These are phyloP conservation scores for Neoascochyta sp. DNA, from an alignment of 2,329 filamentous ascomycete species.

Conservation along the genomic window DNA sequence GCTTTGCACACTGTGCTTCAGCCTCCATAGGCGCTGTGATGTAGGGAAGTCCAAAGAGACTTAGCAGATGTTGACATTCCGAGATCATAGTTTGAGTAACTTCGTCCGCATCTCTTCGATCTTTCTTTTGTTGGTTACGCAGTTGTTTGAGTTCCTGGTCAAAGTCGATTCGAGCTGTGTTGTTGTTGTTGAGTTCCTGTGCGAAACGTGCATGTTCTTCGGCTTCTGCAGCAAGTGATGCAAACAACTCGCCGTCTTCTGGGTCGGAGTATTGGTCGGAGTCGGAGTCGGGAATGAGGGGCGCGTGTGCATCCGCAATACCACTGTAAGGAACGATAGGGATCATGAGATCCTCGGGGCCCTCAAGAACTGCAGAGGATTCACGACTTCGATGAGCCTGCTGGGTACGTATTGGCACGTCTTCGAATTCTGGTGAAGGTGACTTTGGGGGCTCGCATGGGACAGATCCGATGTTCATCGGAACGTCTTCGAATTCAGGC, in stretches of 20 bases:
- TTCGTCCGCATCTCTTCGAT: constrained; percentile 91
- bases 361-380: constrained; percentile 23
- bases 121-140: constrained; percentile 92
- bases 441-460: constrained; percentile 31
- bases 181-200: constrained; percentile 75
- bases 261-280: constrained; percentile 64
- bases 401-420: constrained; percentile 39
- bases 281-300: constrained; percentile 27
- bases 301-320: constrained; percentile 27
- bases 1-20: constrained; percentile 92
- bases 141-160: constrained; percentile 83
- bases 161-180: constrained; percentile 67
- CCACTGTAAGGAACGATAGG: constrained; percentile 30
- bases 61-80: constrained; percentile 87
- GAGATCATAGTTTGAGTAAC: constrained; percentile 94
- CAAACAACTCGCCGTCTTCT: constrained; percentile 85
- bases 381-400: constrained; percentile 14
- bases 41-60: constrained; percentile 90
- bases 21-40: constrained; percentile 99
- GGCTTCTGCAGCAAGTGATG: constrained; percentile 81
- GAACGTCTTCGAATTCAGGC: constrained; percentile 52
- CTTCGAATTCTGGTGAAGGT: constrained; percentile 51
- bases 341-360: constrained; percentile 27
- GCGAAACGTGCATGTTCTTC: constrained; percentile 94
- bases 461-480: constrained; percentile 13